Evolutionary conservation across 148 eudicot species (phyloP).

Genomic region (Rhododendron vialii): DNA sequence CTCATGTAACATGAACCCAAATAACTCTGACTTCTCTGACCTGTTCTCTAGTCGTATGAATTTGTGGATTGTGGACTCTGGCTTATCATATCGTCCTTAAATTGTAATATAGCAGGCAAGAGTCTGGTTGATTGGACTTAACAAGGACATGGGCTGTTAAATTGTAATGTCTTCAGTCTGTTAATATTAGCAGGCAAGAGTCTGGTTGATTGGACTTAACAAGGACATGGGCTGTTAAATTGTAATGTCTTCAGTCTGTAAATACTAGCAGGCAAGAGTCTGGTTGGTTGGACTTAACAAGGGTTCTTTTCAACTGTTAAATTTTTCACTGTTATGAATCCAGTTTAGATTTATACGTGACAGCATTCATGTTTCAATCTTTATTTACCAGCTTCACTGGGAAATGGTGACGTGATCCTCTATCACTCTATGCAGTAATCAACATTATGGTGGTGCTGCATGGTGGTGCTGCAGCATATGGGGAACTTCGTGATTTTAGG

Average conservation of each 20-base stretch:
- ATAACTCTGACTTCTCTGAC: background rate
- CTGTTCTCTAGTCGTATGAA: background rate
- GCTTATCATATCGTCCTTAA: background rate
- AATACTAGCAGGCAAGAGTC: background rate
- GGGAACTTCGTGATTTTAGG: background rate
- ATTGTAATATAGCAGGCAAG: no score
- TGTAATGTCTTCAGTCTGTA: background rate
- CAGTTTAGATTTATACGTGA: background rate
- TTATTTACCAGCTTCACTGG: background rate
- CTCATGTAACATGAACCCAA: background rate
- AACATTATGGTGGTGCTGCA: background rate
- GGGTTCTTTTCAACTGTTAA: background rate
- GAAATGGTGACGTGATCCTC: background rate
- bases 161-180: background rate
- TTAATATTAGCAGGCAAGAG: background rate
- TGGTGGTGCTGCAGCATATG: background rate
- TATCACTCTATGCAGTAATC: background rate
- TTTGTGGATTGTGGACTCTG: background rate
- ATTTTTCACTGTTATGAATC: background rate
- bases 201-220: background rate
- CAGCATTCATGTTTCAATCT: background rate
- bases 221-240: background rate
- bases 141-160: background rate
- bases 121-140: no score
- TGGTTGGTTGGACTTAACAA: background rate